Evolutionary conservation across 306 rosid genomes (phyloP).

Genomic region (Vicia sativa): DNA sequence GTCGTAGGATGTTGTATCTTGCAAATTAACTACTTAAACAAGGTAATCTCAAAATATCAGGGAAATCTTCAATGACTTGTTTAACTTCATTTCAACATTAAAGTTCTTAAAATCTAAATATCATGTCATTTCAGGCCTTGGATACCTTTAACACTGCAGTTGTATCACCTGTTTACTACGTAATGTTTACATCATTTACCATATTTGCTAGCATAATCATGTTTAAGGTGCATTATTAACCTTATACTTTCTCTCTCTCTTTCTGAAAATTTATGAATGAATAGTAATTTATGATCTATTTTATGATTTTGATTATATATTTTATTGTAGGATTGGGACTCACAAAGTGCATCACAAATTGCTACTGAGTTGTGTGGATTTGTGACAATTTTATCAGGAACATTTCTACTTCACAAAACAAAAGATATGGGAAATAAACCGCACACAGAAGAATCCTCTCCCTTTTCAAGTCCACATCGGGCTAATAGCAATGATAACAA

Average conservation of each 20-base stretch:
- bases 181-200: slow-evolving; percentile 81
- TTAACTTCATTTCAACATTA: no score
- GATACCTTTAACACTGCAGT: slow-evolving; percentile 95
- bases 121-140: slow-evolving; percentile 62
- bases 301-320: neutral
- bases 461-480: slow-evolving; percentile 34
- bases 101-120: neutral
- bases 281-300: neutral
- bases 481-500: no score
- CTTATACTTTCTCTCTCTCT: neutral
- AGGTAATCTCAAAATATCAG: slow-evolving; percentile 42
- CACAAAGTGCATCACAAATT: slow-evolving; percentile 74
- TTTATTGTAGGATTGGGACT: slow-evolving; percentile 73
- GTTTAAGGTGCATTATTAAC: slow-evolving; percentile 61
- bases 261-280: neutral
- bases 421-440: slow-evolving; percentile 79
- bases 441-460: slow-evolving; percentile 36
- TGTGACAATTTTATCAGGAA: slow-evolving; percentile 82
- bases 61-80: no score
- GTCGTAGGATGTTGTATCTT: slow-evolving; percentile 62
- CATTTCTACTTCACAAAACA: slow-evolving; percentile 94
- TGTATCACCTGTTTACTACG: slow-evolving; percentile 87
- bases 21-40: slow-evolving; percentile 90
- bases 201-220: slow-evolving; percentile 89
- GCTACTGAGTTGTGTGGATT: slow-evolving; percentile 87